These are phyloP conservation scores for Coleophoma eucalyptorum DNA, from an alignment of 2,329 filamentous ascomycete genomes.

Conservation along the genomic window DNA sequence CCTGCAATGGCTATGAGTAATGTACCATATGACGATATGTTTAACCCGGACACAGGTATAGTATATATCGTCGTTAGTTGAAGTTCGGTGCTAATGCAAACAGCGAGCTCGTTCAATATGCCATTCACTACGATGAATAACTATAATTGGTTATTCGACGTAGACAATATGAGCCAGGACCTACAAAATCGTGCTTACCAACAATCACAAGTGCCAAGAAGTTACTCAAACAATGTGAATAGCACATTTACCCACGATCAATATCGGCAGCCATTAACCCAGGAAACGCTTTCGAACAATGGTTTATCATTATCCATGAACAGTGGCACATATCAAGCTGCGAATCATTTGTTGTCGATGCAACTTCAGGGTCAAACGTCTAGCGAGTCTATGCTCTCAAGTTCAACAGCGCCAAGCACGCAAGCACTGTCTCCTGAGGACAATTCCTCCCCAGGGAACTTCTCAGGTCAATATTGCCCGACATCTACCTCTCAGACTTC, in stretches of 20 bases:
- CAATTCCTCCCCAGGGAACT: conserved; percentile 1
- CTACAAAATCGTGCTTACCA: conserved; percentile 3
- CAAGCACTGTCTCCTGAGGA: conserved; percentile 1
- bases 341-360: not conserved
- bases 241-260: not conserved
- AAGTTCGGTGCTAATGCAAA: too few species aligned
- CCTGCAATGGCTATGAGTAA: conserved; percentile 20
- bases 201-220: not conserved
- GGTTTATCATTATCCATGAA: not conserved
- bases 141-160: conserved; percentile 59
- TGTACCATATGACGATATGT: conserved; percentile 47
- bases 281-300: not conserved
- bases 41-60: conserved; percentile 50
- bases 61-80: not conserved
- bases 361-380: not conserved
- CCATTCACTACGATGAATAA: conserved; percentile 60
- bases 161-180: conserved; percentile 31
- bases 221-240: not conserved
- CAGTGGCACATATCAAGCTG: not conserved
- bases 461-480: conserved; percentile 2
- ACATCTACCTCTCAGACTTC: conserved; percentile 4
- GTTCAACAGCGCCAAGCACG: not conserved
- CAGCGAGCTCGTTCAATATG: conserved; percentile 59
- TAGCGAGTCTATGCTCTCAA: not conserved
- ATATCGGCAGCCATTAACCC: conserved; percentile 1